These are phyloP conservation scores for Podospora tetraspora DNA, from an alignment of 495 filamentous ascomycete species.

Conservation along the genomic window DNA sequence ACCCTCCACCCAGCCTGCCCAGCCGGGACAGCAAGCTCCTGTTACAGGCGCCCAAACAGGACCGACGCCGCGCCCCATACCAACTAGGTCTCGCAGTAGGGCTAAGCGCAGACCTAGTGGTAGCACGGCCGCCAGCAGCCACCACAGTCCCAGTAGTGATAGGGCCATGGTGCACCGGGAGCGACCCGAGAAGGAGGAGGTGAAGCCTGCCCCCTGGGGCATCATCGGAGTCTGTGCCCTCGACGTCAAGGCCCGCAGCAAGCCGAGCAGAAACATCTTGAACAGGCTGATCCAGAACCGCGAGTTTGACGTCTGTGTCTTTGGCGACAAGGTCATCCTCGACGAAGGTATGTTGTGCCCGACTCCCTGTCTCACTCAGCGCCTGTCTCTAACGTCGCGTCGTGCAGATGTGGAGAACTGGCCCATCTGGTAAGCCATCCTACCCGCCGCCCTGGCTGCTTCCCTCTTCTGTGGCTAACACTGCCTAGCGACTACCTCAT, in stretches of 20 bases:
- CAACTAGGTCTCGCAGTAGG: constrained; percentile 63
- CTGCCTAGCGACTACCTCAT: constrained; percentile 82
- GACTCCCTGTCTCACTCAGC: constrained; percentile 4
- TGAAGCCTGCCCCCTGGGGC: constrained; percentile 46
- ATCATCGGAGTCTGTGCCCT: constrained; percentile 90
- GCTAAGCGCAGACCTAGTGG: constrained; percentile 69
- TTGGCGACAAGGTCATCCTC: constrained; percentile 96
- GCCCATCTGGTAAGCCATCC: constrained; percentile 52
- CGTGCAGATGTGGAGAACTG: constrained; percentile 60
- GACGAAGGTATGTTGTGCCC: constrained; percentile 63
- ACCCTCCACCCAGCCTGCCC: not conserved
- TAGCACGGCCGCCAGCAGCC: constrained; percentile 69
- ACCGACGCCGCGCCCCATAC: constrained; percentile 34
- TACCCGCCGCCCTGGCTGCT: not conserved
- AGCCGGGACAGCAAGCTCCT: constrained; percentile 8
- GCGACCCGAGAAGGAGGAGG: constrained; percentile 43
- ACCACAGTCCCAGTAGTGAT: constrained; percentile 56
- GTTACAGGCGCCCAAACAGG: constrained; percentile 6
- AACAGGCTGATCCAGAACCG: constrained; percentile 83
- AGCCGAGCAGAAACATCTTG: constrained; percentile 90
- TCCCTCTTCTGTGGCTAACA: constrained; percentile 10
- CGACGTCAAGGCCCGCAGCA: constrained; percentile 92
- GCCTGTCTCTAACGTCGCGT: constrained; percentile 16
- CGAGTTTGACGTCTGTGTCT: constrained; percentile 93
- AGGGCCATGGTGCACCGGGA: constrained; percentile 34